Conservation (phyloP, 495 filamentous ascomycete genomes). For the Lentithecium fluviatile region DNA sequence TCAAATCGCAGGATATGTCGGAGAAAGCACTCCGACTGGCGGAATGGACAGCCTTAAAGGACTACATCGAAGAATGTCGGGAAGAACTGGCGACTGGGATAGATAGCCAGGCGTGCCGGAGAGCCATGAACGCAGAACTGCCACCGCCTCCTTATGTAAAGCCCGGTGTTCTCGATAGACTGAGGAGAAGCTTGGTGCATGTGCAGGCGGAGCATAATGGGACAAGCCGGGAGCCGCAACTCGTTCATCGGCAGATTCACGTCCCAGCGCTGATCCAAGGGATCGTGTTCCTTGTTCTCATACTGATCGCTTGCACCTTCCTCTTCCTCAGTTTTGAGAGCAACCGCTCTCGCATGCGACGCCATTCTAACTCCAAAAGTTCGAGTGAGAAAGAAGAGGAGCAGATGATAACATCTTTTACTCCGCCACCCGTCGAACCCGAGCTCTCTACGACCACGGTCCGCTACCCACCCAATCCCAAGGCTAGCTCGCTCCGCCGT, state of each 20-base stretch:
- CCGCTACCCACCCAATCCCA: conserved; percentile 5
- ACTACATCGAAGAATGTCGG: conserved; percentile 27
- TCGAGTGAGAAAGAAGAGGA: background rate
- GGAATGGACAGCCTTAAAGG: conserved; percentile 28
- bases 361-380: background rate
- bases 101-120: conserved; percentile 16
- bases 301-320: background rate
- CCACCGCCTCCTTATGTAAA: conserved; percentile 23
- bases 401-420: background rate
- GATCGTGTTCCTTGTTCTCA: background rate
- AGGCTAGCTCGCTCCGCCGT: conserved; percentile 1
- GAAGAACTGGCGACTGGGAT: conserved; percentile 24
- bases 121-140: conserved; percentile 9
- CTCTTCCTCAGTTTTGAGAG: conserved; percentile 12
- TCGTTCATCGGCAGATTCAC: background rate
- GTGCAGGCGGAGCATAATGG: background rate
- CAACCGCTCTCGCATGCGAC: background rate
- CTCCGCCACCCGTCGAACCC: too few relatives aligned
- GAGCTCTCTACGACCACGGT: background rate
- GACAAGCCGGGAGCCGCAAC: background rate
- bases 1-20: conserved; percentile 11
- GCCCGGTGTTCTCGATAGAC: background rate
- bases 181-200: background rate
- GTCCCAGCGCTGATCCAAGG: background rate
- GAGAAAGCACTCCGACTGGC: conserved; percentile 18